These are phyloP conservation scores for Pelargonium nanum DNA, from an alignment of 345 rosid genomes.

Conservation along the genomic window DNA sequence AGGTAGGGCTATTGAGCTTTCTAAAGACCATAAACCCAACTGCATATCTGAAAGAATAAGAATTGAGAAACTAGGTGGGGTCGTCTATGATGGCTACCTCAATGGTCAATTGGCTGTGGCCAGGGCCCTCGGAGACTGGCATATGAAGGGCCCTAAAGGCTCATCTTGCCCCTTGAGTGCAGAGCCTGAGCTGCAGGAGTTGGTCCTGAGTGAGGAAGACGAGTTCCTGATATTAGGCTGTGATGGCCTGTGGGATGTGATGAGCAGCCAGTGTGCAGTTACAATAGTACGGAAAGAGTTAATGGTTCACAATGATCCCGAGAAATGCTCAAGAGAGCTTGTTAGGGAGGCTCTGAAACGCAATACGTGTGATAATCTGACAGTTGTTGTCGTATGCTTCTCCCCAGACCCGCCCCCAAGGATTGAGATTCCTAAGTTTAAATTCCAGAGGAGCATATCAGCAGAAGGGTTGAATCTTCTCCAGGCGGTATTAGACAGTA, in stretches of 20 bases:
- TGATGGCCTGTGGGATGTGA: constrained; percentile 34
- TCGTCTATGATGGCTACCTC: constrained; percentile 23
- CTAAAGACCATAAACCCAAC: constrained; percentile 26
- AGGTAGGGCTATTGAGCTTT: constrained; percentile 23
- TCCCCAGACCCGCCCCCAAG: constrained; percentile 17
- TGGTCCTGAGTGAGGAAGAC: constrained; percentile 18
- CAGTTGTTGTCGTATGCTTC: constrained; percentile 19
- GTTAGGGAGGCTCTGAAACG: constrained; percentile 18
- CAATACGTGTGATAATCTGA: constrained; percentile 18
- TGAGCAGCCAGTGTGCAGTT: constrained; percentile 28
- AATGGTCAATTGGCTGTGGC: constrained; percentile 23
- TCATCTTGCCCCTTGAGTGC: constrained; percentile 23
- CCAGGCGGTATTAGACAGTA: constrained; percentile 8
- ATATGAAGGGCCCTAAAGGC: constrained; percentile 20
- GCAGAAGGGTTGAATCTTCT: constrained; percentile 11
- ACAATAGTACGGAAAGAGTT: constrained; percentile 19
- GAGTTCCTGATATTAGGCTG: constrained; percentile 27
- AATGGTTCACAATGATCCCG: constrained; percentile 20
- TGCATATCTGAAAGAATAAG: constrained; percentile 10
- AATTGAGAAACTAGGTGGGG: constrained; percentile 20
- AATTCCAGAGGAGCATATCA: constrained; percentile 17
- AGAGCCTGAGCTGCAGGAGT: constrained; percentile 23
- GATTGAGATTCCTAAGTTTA: constrained; percentile 11
- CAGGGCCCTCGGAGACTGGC: constrained; percentile 31
- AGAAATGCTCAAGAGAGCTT: constrained; percentile 22